phyloP scores from a whole-genome alignment of 805 yeast genomes.

The Wickerhamiella alocasiicola region DNA sequence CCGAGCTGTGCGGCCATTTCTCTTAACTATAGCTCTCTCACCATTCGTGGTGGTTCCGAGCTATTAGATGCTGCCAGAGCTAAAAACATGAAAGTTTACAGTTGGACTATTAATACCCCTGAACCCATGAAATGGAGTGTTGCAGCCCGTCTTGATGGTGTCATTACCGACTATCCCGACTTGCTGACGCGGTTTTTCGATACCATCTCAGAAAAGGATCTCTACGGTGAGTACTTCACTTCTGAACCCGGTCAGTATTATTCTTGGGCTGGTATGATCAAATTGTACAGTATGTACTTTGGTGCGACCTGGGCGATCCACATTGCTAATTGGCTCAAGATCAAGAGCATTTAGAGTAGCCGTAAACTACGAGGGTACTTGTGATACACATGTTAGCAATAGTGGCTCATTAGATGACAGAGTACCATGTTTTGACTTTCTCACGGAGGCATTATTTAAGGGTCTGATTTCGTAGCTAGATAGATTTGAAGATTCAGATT shows the following conservation, averaged over 20 bases:
- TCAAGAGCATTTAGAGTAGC: conserved; percentile 4
- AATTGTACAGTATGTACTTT: conserved; percentile 19
- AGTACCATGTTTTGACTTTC: too few relatives aligned
- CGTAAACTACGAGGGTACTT: too few relatives aligned
- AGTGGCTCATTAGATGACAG: too few relatives aligned
- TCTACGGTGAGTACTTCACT: conserved; percentile 21
- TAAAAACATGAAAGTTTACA: conserved; percentile 30
- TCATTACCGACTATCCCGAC: conserved; percentile 34
- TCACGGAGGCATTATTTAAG: too few relatives aligned
- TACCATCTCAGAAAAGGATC: conserved; percentile 19
- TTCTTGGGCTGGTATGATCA: conserved; percentile 14
- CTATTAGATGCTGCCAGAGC: conserved; percentile 26
- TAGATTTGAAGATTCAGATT: too few relatives aligned
- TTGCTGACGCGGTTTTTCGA: conserved; percentile 17
- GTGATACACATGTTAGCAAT: too few relatives aligned
- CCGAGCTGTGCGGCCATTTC: conserved; percentile 49
- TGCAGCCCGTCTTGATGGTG: conserved; percentile 29
- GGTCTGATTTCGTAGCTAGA: too few relatives aligned
- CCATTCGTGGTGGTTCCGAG: conserved; percentile 32
- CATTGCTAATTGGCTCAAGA: conserved; percentile 15
- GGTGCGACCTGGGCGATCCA: conserved; percentile 13
- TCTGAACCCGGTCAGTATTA: conserved; percentile 21
- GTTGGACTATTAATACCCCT: conserved; percentile 42
- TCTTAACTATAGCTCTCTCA: conserved; percentile 31
- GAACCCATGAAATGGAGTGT: conserved; percentile 30